Evolutionary conservation across 305 asterid species (phyloP).

Genomic region (Fraxinus nigra): DNA sequence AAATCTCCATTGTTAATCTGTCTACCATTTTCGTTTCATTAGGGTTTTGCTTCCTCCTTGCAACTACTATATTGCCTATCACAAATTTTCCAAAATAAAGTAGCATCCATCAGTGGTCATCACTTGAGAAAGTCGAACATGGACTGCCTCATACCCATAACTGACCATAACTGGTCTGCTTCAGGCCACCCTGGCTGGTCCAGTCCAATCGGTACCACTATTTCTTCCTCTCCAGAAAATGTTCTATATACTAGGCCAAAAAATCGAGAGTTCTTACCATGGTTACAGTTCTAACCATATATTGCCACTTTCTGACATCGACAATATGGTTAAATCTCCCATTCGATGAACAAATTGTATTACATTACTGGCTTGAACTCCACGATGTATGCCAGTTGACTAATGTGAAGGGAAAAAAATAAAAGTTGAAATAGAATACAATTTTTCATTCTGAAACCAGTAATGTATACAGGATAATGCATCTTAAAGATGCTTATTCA

Average conservation of each 20-base stretch:
- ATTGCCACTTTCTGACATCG: neutral
- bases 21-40: no score
- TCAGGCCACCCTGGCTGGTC: neutral
- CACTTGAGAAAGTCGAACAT: neutral
- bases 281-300: neutral
- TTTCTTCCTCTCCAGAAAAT: neutral
- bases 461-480: neutral
- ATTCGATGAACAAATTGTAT: neutral
- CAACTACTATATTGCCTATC: no score
- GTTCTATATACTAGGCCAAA: neutral
- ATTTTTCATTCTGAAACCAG: neutral
- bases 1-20: no score
- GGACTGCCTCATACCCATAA: neutral
- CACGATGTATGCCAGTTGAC: neutral
- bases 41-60: no score
- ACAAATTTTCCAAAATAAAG: no score
- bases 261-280: neutral
- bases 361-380: neutral
- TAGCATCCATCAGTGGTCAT: no score
- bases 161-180: neutral
- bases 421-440: neutral
- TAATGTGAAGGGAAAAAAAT: neutral
- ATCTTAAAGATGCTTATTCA: neutral
- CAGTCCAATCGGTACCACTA: neutral
- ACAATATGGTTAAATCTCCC: neutral